Conservation (phyloP, 2,329 filamentous ascomycete species). For the Coniochaeta hoffmannii region DNA sequence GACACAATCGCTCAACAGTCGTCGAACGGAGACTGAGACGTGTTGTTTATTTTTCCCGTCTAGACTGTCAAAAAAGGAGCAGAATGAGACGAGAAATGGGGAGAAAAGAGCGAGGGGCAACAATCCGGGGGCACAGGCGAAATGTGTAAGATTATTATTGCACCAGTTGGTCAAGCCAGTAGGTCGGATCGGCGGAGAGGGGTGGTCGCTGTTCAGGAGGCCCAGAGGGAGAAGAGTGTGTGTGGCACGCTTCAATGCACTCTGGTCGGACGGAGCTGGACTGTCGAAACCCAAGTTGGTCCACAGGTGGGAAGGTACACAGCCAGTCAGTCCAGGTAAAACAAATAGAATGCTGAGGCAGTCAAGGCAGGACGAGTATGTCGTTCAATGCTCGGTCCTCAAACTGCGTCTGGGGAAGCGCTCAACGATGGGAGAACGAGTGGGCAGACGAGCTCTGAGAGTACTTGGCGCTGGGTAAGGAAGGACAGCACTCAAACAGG, state of each 20-base stretch:
- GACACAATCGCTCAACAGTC: not conserved
- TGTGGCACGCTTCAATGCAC: not conserved
- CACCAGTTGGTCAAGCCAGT: conserved; percentile 8
- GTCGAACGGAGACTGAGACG: not conserved
- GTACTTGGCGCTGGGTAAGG: not conserved
- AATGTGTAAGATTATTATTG: conserved; percentile 17
- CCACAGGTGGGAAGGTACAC: not conserved
- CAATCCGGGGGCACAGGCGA: conserved; percentile 7
- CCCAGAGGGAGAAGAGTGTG: conserved; percentile 1
- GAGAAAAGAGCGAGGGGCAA: conserved; percentile 7
- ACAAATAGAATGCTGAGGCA: not conserved
- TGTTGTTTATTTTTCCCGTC: not conserved
- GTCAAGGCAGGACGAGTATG: not conserved
- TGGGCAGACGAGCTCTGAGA: not conserved
- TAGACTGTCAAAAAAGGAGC: not conserved
- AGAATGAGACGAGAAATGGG: conserved; percentile 6
- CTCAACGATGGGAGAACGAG: not conserved
- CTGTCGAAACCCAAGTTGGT: conserved; percentile 1
- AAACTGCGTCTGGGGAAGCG: not conserved
- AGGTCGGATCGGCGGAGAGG: conserved; percentile 11
- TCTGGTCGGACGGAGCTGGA: conserved; percentile 1
- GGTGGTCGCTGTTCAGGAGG: conserved; percentile 12
- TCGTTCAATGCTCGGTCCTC: not conserved
- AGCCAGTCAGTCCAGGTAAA: not conserved
- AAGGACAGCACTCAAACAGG: not conserved